phyloP scores from a whole-genome alignment of 805 yeast species.

The Spathaspora passalidarum region DNA sequence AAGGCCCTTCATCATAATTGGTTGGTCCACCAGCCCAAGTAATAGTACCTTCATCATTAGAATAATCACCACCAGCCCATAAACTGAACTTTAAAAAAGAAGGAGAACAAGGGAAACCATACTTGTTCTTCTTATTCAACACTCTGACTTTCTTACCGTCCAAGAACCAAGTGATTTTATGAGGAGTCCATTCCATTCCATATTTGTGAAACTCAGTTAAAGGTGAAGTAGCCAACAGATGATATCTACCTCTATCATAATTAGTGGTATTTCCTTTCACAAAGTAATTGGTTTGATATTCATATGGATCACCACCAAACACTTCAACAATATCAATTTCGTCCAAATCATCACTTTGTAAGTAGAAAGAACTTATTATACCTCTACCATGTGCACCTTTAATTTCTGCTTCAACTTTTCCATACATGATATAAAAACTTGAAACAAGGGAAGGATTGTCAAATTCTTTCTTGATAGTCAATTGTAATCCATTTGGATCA shows the following conservation, averaged over 20 bases:
- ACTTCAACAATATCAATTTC: slow-evolving; percentile 40
- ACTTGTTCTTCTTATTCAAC: slow-evolving; percentile 15
- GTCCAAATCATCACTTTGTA: slow-evolving; percentile 43
- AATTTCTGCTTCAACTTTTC: slow-evolving; percentile 35
- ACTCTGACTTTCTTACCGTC: slow-evolving; percentile 26
- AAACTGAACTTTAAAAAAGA: slow-evolving; percentile 33
- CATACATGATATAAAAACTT: slow-evolving; percentile 30
- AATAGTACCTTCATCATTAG: slow-evolving; percentile 33
- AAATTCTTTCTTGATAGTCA: slow-evolving; percentile 17
- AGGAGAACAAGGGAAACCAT: slow-evolving; percentile 36
- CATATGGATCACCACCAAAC: slow-evolving; percentile 32
- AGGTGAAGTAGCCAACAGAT: slow-evolving; percentile 22
- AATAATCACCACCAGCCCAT: slow-evolving; percentile 43
- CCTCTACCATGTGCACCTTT: slow-evolving; percentile 32
- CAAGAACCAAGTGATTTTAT: slow-evolving; percentile 26
- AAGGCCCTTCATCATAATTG: slow-evolving; percentile 29
- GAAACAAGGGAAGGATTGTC: slow-evolving; percentile 34
- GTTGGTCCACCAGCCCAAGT: slow-evolving; percentile 41
- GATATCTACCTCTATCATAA: slow-evolving; percentile 35
- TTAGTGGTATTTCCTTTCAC: slow-evolving; percentile 36
- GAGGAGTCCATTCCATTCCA: slow-evolving; percentile 37
- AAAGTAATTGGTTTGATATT: slow-evolving; percentile 37
- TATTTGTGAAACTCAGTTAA: slow-evolving; percentile 23
- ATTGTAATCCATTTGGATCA: slow-evolving; percentile 8
- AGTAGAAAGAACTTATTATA: slow-evolving; percentile 35